Evolutionary conservation across 169 alveolate species (phyloP).

Genomic region (Plasmodium reichenowi): DNA sequence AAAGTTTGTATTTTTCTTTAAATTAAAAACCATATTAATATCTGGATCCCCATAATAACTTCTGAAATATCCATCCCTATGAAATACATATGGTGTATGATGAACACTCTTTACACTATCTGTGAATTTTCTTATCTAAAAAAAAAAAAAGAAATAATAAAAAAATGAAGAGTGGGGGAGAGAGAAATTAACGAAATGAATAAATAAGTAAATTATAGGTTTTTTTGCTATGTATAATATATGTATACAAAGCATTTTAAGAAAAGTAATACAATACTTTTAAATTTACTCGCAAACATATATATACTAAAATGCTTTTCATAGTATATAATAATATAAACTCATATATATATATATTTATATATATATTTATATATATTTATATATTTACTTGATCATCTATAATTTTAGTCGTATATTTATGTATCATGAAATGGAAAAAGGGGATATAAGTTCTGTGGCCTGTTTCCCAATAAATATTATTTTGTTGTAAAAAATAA

Average conservation of each 20-base stretch:
- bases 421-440: constrained; percentile 84
- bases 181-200: neutral
- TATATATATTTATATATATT: no score
- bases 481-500: constrained; percentile 83
- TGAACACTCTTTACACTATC: constrained; percentile 85
- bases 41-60: constrained; percentile 90
- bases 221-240: neutral
- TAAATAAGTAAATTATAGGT: neutral
- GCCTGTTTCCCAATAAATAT: constrained; percentile 92
- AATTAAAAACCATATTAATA: constrained; percentile 80
- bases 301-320: no score
- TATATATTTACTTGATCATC: constrained; percentile 86
- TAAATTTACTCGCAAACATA: no score
- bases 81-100: constrained; percentile 89
- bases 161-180: neutral
- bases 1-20: constrained; percentile 83
- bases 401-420: constrained; percentile 86
- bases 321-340: no score
- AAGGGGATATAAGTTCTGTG: constrained; percentile 90
- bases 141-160: neutral
- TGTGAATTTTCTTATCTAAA: constrained; percentile 81
- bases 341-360: no score
- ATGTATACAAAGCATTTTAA: no score
- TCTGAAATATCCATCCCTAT: constrained; percentile 84
- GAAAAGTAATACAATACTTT: no score